These are phyloP conservation scores for Daldinia concentrica DNA, from an alignment of 495 filamentous ascomycete species.

Conservation along the genomic window DNA sequence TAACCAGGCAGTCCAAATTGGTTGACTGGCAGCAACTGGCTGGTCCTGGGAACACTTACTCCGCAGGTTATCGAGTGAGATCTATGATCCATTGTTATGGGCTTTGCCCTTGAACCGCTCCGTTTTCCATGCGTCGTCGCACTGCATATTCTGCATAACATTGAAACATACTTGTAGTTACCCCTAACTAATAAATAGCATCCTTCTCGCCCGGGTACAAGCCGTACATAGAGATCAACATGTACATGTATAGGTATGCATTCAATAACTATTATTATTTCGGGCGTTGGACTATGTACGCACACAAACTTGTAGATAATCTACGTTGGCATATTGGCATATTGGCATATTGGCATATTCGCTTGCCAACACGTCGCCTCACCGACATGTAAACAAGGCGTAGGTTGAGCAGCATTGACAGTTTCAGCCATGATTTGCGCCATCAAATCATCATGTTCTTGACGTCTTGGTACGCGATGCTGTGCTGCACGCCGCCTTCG, in stretches of 20 bases:
- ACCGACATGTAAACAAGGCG: constrained; percentile 2
- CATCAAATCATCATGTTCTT: constrained; percentile 12
- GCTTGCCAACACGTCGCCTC: constrained; percentile 9
- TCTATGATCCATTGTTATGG: constrained; percentile 1
- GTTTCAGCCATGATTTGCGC: constrained; percentile 12
- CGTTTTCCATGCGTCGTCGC: constrained; percentile 16
- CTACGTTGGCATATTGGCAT: background rate
- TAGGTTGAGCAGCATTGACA: constrained; percentile 23
- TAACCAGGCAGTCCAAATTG: constrained; percentile 11
- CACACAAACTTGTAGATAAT: constrained; percentile 11
- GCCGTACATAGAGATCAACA: constrained; percentile 18
- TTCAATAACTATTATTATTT: constrained; percentile 6
- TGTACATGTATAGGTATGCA: too few species aligned
- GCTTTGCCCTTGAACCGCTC: background rate
- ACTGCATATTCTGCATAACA: constrained; percentile 34
- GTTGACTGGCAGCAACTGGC: too few species aligned
- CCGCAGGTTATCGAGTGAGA: constrained; percentile 12
- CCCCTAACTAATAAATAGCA: constrained; percentile 21
- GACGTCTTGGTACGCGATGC: constrained; percentile 23
- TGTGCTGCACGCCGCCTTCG: constrained; percentile 19
- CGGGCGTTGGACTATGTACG: constrained; percentile 16
- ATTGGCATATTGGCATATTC: too few species aligned
- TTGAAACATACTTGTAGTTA: constrained; percentile 25
- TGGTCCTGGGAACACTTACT: constrained; percentile 21
- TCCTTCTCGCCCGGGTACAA: constrained; percentile 38